phyloP scores from a whole-genome alignment of 179 eudicot species.

The Beta macrorhiza region DNA sequence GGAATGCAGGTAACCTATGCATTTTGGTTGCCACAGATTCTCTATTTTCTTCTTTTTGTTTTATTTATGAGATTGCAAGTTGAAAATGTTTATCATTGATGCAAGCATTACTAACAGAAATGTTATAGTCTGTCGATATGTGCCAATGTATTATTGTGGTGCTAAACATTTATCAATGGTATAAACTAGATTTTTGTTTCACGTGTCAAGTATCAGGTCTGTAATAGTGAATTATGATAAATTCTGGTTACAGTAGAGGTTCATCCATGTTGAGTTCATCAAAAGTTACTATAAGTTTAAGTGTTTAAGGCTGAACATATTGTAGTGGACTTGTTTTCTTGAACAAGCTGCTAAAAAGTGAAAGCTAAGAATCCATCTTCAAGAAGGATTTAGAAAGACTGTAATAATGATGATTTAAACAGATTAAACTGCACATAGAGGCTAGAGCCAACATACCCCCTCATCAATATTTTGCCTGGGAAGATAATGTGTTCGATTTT shows the following conservation, averaged over 20 bases:
- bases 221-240: not conserved
- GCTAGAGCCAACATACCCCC: not conserved
- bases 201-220: not conserved
- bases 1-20: constrained; percentile 82
- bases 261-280: not conserved
- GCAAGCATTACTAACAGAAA: too few species aligned
- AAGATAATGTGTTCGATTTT: not conserved
- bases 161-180: not conserved
- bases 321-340: too few species aligned
- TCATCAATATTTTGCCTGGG: not conserved
- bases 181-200: not conserved
- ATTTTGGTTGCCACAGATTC: not conserved
- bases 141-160: not conserved
- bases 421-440: too few species aligned
- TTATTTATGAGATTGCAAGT: not conserved
- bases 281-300: not conserved
- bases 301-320: too few species aligned
- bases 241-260: not conserved
- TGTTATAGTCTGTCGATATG: not conserved
- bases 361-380: not conserved
- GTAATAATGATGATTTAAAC: not conserved
- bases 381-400: too few species aligned
- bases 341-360: too few species aligned
- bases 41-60: not conserved
- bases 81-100: not conserved